These are phyloP conservation scores for Abelmoschus esculentus DNA, from an alignment of 345 rosid genomes.

Conservation along the genomic window DNA sequence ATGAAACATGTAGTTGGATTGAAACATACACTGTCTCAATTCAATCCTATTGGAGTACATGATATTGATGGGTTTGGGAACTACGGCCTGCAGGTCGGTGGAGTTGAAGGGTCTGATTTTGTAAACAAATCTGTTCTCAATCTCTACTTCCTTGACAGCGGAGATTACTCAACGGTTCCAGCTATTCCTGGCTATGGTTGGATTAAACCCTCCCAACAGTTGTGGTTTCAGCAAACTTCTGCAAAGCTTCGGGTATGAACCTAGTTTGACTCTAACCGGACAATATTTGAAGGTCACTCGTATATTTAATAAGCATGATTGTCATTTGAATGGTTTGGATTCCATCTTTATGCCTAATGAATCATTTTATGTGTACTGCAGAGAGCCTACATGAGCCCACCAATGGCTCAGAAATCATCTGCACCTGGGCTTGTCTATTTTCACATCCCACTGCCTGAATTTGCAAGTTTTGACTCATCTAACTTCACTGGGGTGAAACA, in stretches of 20 bases:
- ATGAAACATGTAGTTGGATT: slow-evolving; percentile 71
- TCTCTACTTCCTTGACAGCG: slow-evolving; percentile 76
- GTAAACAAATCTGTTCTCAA: slow-evolving; percentile 75
- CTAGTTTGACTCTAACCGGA: not conserved
- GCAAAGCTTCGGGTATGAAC: slow-evolving; percentile 48
- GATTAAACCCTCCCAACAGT: slow-evolving; percentile 78
- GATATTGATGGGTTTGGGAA: slow-evolving; percentile 83
- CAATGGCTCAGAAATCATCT: slow-evolving; percentile 41
- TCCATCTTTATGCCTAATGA: not conserved
- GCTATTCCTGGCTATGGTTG: slow-evolving; percentile 62
- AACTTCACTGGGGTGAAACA: slow-evolving; percentile 61
- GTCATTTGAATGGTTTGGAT: not conserved
- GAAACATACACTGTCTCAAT: slow-evolving; percentile 51
- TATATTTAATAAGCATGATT: not conserved
- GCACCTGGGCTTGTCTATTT: slow-evolving; percentile 86
- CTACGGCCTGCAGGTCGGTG: slow-evolving; percentile 66
- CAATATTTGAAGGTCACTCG: not conserved
- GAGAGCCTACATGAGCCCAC: slow-evolving; percentile 53
- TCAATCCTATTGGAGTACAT: slow-evolving; percentile 49
- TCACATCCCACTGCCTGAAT: slow-evolving; percentile 89
- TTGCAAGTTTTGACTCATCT: slow-evolving; percentile 40
- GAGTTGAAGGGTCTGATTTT: slow-evolving; percentile 55
- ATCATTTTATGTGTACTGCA: slow-evolving; percentile 18
- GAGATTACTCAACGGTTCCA: slow-evolving; percentile 56
- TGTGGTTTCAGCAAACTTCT: slow-evolving; percentile 79